phyloP scores from a whole-genome alignment of 805 yeast species.

The Candida oleophila region DNA sequence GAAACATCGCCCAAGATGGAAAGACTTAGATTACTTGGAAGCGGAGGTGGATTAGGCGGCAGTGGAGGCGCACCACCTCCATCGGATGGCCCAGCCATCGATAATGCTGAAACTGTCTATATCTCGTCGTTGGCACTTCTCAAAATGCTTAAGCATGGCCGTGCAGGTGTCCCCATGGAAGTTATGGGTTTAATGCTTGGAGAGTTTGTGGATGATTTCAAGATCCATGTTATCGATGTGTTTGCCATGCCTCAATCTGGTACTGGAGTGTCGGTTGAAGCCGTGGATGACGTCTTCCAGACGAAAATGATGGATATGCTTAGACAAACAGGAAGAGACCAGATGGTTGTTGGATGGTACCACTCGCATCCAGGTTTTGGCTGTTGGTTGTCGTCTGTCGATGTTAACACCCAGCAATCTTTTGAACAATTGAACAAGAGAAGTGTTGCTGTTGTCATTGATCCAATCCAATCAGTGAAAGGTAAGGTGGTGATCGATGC shows the following conservation, averaged over 20 bases:
- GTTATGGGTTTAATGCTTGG: constrained; percentile 98
- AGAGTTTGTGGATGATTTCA: constrained; percentile 94
- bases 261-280: constrained; percentile 98
- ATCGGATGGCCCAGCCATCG: constrained; percentile 78
- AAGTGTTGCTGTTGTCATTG: constrained; percentile 98
- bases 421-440: constrained; percentile 94
- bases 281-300: constrained; percentile 98
- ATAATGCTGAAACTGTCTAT: constrained; percentile 94
- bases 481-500: constrained; percentile 99
- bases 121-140: constrained; percentile 92
- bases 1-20: constrained; percentile 31
- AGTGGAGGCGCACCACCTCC: constrained; percentile 45
- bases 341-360: constrained; percentile 99
- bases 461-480: constrained; percentile 97
- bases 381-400: constrained; percentile 98
- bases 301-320: constrained; percentile 99
- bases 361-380: constrained; percentile 99
- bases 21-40: constrained; percentile 47
- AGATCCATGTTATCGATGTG: constrained; percentile 95
- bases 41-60: constrained; percentile 40
- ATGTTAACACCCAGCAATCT: constrained; percentile 96
- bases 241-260: constrained; percentile 99
- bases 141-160: constrained; percentile 96
- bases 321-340: constrained; percentile 98
- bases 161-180: constrained; percentile 82